Base-by-base conservation (phyloP, 352 stramenopile genomes). In the Phytophthora aleatoria region DNA sequence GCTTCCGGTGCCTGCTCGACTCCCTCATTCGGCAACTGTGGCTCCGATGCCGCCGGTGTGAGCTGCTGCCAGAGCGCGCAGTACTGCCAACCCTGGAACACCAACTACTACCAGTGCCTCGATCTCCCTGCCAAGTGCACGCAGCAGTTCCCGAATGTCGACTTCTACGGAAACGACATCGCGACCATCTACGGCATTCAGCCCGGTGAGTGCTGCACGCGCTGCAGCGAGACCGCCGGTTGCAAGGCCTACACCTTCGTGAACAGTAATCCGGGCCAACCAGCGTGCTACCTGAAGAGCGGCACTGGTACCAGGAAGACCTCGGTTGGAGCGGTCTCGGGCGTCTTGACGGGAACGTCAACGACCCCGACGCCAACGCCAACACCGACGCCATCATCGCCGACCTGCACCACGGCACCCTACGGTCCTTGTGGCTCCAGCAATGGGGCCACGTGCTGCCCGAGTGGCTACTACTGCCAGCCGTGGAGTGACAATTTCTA, bases 401-500 rank as follows among this genome's bases (percentile, higher is more conserved):
- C 58, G 3, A 68, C 50, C 3, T 77, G 69, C 51, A 49, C 41
- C 20, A 16, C 69, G 45, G 1, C 68, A 41, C 4, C 54, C 38
- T 16, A 48, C 49, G 41, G 58, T 15, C 15, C 53, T 2, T 79
- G 69, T 56, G 75, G 75, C 31, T 71, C 26, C 26, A 74, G 64
- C 33, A 48, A 15, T 11, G 68, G 71, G 26, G 60, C 61, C 6
- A 70, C 50, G 0, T 81, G 75, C 54, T 81, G 75, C 30, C 67
- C 73, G 20, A 59, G 33, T 7, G 64, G 64, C 0, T 70, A 57
- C 47, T 83, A 85, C 52, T 83, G 74, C 60, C 72, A 81, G 35
- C 76, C 77, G 3, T 85, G 73, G 76, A 75, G 64, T 57, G 41
- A 58, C 28, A 66, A 53, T 27, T 77, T 59, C 30, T 83, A 77